Conservation (phyloP, 2,329 filamentous ascomycete genomes). For the Aspergillus caelatus region DNA sequence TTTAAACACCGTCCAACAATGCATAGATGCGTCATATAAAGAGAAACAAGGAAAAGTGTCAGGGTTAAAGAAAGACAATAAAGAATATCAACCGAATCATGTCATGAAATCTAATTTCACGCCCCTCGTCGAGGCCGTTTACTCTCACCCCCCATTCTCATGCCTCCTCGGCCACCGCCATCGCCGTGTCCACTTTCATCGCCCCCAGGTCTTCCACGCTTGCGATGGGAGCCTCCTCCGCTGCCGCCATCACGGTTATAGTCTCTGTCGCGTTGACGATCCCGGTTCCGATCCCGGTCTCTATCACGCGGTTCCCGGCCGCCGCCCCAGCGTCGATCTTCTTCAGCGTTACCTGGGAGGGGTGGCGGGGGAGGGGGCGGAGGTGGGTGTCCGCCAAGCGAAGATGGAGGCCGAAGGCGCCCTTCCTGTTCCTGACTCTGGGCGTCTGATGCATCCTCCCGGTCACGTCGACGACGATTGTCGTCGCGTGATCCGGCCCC, state of each 20-base stretch:
- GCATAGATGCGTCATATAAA: slow-evolving; percentile 18
- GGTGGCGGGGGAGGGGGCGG: slow-evolving; percentile 34
- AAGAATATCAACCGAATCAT: not conserved
- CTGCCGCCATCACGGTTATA: slow-evolving; percentile 31
- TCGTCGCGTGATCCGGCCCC: slow-evolving; percentile 37
- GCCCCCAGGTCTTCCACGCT: slow-evolving; percentile 40
- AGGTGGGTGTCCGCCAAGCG: slow-evolving; percentile 32
- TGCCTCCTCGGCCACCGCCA: slow-evolving; percentile 36
- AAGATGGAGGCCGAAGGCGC: slow-evolving; percentile 37
- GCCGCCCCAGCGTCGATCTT: slow-evolving; percentile 39
- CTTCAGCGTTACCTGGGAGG: slow-evolving; percentile 26
- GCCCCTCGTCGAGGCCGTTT: slow-evolving; percentile 46
- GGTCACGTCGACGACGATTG: slow-evolving; percentile 39
- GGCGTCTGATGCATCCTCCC: slow-evolving; percentile 32
- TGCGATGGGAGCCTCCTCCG: slow-evolving; percentile 35
- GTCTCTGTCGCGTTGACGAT: slow-evolving; percentile 38
- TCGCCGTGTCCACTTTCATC: slow-evolving; percentile 34
- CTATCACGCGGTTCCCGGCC: slow-evolving; percentile 40
- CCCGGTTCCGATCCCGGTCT: slow-evolving; percentile 39
- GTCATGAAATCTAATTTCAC: slow-evolving; percentile 20
- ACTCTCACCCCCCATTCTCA: slow-evolving; percentile 43
- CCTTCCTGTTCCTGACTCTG: slow-evolving; percentile 34
- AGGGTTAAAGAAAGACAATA: slow-evolving; percentile 15
- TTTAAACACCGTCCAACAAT: slow-evolving; percentile 25
- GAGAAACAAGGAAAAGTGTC: slow-evolving; percentile 14